These are phyloP conservation scores for Pseudozyma sp. DNA, from an alignment of 1,284 basidiomycete genomes.

Conservation along the genomic window DNA sequence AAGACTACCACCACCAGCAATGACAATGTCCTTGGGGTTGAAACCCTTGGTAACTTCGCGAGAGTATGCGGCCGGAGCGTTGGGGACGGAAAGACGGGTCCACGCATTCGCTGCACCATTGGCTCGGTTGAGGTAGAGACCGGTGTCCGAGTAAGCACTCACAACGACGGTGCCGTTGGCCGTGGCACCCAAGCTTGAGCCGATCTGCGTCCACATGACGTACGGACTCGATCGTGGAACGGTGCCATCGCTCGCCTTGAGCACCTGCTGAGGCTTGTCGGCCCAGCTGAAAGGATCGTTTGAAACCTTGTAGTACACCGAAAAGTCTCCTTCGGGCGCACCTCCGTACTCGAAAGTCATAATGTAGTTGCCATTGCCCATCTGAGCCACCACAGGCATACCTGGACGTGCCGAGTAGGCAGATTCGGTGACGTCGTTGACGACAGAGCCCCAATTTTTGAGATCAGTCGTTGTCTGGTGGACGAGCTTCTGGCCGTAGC, in stretches of 20 bases:
- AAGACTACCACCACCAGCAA: slow-evolving; percentile 14
- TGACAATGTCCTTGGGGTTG: slow-evolving; percentile 42
- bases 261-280: slow-evolving; percentile 32
- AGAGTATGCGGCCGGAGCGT: slow-evolving; percentile 31
- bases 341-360: slow-evolving; percentile 69
- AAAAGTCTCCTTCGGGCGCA: slow-evolving; percentile 41
- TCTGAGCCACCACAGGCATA: slow-evolving; percentile 67
- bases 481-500: slow-evolving; percentile 69
- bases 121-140: slow-evolving; percentile 31
- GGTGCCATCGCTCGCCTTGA: slow-evolving; percentile 57
- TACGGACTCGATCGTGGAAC: slow-evolving; percentile 63
- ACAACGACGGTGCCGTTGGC: slow-evolving; percentile 68
- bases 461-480: slow-evolving; percentile 67
- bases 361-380: slow-evolving; percentile 68
- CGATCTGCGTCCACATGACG: slow-evolving; percentile 66
- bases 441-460: slow-evolving; percentile 66
- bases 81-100: slow-evolving; percentile 24
- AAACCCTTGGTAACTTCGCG: slow-evolving; percentile 31
- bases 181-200: slow-evolving; percentile 33
- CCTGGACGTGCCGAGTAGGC: slow-evolving; percentile 67
- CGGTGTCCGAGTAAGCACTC: slow-evolving; percentile 48
- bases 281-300: slow-evolving; percentile 34
- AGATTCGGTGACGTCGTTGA: slow-evolving; percentile 66
- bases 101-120: slow-evolving; percentile 24
- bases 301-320: slow-evolving; percentile 42